Base-by-base conservation (phyloP, 768 basidiomycete genomes). In the Mycena polygramma region DNA sequence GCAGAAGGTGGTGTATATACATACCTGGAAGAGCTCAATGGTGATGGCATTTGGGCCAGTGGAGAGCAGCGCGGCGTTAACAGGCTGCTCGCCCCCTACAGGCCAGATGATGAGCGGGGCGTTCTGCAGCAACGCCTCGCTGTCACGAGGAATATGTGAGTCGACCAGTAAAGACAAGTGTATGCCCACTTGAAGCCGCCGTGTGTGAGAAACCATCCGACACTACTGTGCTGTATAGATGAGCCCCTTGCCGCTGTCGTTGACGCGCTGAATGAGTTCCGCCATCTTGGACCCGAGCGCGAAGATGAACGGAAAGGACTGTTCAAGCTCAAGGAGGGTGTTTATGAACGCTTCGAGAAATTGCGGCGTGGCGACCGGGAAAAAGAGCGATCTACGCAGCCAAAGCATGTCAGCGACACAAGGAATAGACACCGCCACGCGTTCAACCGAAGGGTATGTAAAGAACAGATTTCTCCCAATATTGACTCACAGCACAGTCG, bases 391-490 rank as follows among this genome's bases (percentile, higher is more conserved):
- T n/a, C 69, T 70, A n/a, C n/a, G 46, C 2, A 45, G 26, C 14
- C 19, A 30, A 36, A 22, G 1, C 20, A 9, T 46, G 15, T 46
- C 35, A 57, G 22, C 15, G 7, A 11, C 52, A 26, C 13, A 13
- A 39, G 17, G 36, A 43, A 37, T 0, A 39, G 7, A 13, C 39
- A 39, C 7, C 14, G 15, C 20, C 8, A 11, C 24, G 35, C 17
- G 39, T 59, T 52, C 26, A 71, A 64, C 69, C 69, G 30, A 71
- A 71, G n/a, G 69, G 66, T 20, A 71, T 66, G 35, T 66, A 71
- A 7, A 71, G 53, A 11, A 66, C 63, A 10, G 69, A 71, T 10
- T 62, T 61, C 22, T 35, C 35, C 6, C 69, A 64, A 37, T 66
- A 45, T 45, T 71, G 30, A 8, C 22, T 17, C 22, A 51, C 35